Conservation (phyloP, 768 basidiomycete species). For the Lactarius indigo region DNA sequence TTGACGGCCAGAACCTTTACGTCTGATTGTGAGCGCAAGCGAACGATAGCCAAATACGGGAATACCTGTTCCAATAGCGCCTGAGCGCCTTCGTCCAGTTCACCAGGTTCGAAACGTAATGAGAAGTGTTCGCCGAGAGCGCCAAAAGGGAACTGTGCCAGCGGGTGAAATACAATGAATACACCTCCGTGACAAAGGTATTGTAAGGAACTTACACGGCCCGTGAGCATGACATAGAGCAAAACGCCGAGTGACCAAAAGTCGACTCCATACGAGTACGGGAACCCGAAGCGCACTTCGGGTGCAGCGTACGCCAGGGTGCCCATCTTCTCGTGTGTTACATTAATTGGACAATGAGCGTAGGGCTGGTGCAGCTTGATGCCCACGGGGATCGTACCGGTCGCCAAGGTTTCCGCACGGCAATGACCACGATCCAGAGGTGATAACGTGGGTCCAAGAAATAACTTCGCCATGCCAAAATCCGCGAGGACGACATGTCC, state of each 20-base stretch:
- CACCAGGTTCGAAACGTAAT: constrained; percentile 16
- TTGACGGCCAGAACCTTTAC: constrained; percentile 16
- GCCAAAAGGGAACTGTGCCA: constrained; percentile 23
- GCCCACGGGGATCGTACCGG: not conserved
- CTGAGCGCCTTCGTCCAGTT: constrained; percentile 23
- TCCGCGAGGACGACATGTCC: constrained; percentile 24
- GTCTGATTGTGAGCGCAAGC: not conserved
- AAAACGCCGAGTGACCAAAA: constrained; percentile 26
- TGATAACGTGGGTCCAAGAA: not conserved
- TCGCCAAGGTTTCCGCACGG: not conserved
- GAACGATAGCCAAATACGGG: too few relatives aligned
- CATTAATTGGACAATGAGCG: not conserved
- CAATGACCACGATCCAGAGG: not conserved
- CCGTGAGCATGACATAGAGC: constrained; percentile 25
- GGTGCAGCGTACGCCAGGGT: constrained; percentile 24
- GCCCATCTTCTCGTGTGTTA: constrained; percentile 20
- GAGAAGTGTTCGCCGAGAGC: constrained; percentile 17
- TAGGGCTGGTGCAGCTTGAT: constrained; percentile 20
- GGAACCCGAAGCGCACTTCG: constrained; percentile 21
- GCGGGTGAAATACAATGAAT: not conserved
- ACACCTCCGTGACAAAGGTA: too few relatives aligned
- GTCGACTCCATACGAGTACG: constrained; percentile 26
- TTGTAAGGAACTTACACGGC: constrained; percentile 19
- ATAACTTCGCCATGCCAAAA: constrained; percentile 27
- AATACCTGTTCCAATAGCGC: constrained; percentile 15